These are phyloP conservation scores for Pythium sukuiense DNA, from an alignment of 352 stramenopile genomes.

Conservation along the genomic window DNA sequence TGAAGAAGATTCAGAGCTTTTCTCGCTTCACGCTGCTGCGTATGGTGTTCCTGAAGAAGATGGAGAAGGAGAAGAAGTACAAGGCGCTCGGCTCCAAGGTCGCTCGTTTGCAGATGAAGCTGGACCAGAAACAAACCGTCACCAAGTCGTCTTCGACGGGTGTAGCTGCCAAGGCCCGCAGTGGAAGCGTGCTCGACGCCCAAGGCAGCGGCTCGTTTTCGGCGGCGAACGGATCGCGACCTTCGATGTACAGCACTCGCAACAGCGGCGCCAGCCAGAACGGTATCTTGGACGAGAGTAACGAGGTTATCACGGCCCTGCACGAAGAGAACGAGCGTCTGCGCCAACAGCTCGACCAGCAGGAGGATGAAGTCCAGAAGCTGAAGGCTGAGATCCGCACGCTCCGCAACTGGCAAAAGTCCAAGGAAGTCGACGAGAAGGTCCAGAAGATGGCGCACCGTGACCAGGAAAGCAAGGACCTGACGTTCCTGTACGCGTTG, in stretches of 20 bases:
- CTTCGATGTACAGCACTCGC: constrained; percentile 45
- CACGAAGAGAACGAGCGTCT: constrained; percentile 83
- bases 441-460: constrained; percentile 85
- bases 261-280: constrained; percentile 57
- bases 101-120: constrained; percentile 36
- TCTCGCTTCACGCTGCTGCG: constrained; percentile 77
- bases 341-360: constrained; percentile 68
- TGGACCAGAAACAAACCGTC: constrained; percentile 30
- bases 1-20: constrained; percentile 66
- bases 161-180: constrained; percentile 14
- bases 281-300: constrained; percentile 80
- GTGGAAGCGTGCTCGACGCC: constrained; percentile 2
- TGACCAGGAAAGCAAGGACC: constrained; percentile 83
- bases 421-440: constrained; percentile 85
- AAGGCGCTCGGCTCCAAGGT: constrained; percentile 44
- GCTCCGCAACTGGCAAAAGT: constrained; percentile 84
- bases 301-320: constrained; percentile 85
- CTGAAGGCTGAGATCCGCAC: constrained; percentile 78
- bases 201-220: constrained; percentile 16
- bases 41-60: constrained; percentile 72
- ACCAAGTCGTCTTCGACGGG: constrained; percentile 27
- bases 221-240: constrained; percentile 31
- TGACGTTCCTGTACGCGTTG: constrained; percentile 78
- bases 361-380: constrained; percentile 74
- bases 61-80: constrained; percentile 65